Conservation (phyloP, 2,329 filamentous ascomycete species). For the Penicillium sp. region DNA sequence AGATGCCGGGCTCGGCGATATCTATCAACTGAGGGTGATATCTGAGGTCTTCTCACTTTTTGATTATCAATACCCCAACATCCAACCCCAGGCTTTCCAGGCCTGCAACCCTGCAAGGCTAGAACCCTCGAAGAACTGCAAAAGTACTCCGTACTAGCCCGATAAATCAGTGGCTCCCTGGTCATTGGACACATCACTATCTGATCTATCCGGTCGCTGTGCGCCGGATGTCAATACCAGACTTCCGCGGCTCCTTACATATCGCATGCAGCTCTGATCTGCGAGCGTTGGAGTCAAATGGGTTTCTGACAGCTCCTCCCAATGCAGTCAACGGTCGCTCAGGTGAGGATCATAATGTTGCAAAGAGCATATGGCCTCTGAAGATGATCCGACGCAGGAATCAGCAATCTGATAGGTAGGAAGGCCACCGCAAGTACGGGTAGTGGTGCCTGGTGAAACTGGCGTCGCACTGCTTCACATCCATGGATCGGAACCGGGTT, state of each 20-base stretch:
- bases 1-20: background rate
- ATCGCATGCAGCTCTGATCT: constrained; percentile 66
- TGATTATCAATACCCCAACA: background rate
- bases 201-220: constrained; percentile 27
- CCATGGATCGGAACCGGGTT: background rate
- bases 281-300: constrained; percentile 68
- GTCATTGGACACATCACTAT: constrained; percentile 7
- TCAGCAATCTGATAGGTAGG: background rate
- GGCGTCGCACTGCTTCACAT: background rate
- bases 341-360: background rate
- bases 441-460: background rate
- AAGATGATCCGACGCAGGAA: background rate
- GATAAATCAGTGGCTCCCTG: background rate
- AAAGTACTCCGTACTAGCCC: no score
- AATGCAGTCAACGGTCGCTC: background rate
- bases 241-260: constrained; percentile 70
- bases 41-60: background rate
- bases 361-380: background rate
- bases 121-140: background rate
- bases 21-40: background rate
- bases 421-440: background rate
- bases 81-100: background rate
- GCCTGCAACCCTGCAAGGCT: background rate
- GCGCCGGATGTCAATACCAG: constrained; percentile 56
- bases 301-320: constrained; percentile 35